phyloP scores from a whole-genome alignment of 2,329 filamentous ascomycete genomes.

The Pezicula carpinea region DNA sequence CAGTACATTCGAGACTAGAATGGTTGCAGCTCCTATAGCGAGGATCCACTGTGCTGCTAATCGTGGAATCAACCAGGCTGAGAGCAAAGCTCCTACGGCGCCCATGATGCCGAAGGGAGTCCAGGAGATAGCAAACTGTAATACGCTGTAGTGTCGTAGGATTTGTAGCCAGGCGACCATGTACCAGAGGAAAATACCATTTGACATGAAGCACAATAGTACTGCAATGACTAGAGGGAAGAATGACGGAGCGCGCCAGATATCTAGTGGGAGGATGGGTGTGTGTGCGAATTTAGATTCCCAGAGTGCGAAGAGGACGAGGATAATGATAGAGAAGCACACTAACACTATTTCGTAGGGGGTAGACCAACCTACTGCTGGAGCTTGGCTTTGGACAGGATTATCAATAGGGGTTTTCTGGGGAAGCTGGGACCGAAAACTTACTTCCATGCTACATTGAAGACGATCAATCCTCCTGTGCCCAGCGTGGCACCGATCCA shows the following conservation, averaged over 20 bases:
- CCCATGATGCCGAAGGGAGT: conserved; percentile 38
- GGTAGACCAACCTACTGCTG: conserved; percentile 16
- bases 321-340: conserved; percentile 9
- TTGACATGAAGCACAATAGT: conserved; percentile 17
- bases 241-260: conserved; percentile 19
- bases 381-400: conserved; percentile 13
- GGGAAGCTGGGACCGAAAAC: not conserved
- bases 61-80: conserved; percentile 41
- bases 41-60: conserved; percentile 44
- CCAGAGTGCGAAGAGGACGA: conserved; percentile 13
- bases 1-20: conserved; percentile 28
- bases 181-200: conserved; percentile 45
- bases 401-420: too few species aligned
- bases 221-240: conserved; percentile 9
- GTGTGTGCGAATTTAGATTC: conserved; percentile 11
- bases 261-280: conserved; percentile 20
- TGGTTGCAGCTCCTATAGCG: conserved; percentile 31
- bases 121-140: conserved; percentile 35
- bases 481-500: conserved; percentile 36
- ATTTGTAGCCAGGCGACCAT: conserved; percentile 39
- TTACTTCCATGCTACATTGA: conserved; percentile 47
- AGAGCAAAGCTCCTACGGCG: conserved; percentile 32
- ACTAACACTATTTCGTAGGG: conserved; percentile 14
- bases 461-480: conserved; percentile 37
- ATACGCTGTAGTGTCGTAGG: conserved; percentile 35